These are phyloP conservation scores for Aureobasidium uvarum DNA, from an alignment of 2,329 filamentous ascomycete genomes.

Conservation along the genomic window DNA sequence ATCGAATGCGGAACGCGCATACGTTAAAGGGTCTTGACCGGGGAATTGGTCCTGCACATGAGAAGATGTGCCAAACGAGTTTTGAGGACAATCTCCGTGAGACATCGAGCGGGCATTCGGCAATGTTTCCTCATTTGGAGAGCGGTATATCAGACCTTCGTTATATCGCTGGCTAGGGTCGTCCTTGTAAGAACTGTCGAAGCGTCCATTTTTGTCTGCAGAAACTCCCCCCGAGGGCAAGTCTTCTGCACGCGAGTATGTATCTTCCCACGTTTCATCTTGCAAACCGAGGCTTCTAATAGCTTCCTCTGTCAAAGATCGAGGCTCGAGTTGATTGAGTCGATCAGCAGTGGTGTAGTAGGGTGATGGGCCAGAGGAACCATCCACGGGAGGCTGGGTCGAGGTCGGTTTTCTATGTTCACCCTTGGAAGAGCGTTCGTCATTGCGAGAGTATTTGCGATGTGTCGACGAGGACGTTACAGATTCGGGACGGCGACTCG, in stretches of 20 bases:
- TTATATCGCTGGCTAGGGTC: not conserved
- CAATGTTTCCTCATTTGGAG: not conserved
- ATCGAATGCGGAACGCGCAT: slow-evolving; percentile 46
- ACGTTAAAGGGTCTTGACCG: slow-evolving; percentile 53
- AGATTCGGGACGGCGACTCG: slow-evolving; percentile 39
- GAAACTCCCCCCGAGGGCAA: not conserved
- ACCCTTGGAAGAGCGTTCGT: slow-evolving; percentile 29
- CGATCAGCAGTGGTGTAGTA: slow-evolving; percentile 41
- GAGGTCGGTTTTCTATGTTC: slow-evolving; percentile 33
- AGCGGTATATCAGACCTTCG: not conserved
- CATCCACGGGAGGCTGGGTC: slow-evolving; percentile 30
- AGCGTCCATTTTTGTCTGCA: not conserved
- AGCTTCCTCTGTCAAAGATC: slow-evolving; percentile 39
- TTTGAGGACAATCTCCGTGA: not conserved
- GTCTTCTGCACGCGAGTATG: not conserved
- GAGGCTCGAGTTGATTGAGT: slow-evolving; percentile 19
- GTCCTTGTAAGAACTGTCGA: not conserved
- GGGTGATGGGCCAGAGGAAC: slow-evolving; percentile 37
- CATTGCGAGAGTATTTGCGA: slow-evolving; percentile 35
- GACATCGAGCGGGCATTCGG: not conserved
- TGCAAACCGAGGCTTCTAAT: slow-evolving; percentile 36
- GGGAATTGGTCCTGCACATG: slow-evolving; percentile 54
- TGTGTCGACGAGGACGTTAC: slow-evolving; percentile 40
- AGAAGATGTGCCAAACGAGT: slow-evolving; percentile 31
- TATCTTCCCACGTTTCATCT: slow-evolving; percentile 36